A percentile compares a stretch with the other conserved stretches of the same genome.
These are phyloP conservation scores for Brassica napus DNA, from an alignment of 345 rosid species.

Conservation along the genomic window DNA sequence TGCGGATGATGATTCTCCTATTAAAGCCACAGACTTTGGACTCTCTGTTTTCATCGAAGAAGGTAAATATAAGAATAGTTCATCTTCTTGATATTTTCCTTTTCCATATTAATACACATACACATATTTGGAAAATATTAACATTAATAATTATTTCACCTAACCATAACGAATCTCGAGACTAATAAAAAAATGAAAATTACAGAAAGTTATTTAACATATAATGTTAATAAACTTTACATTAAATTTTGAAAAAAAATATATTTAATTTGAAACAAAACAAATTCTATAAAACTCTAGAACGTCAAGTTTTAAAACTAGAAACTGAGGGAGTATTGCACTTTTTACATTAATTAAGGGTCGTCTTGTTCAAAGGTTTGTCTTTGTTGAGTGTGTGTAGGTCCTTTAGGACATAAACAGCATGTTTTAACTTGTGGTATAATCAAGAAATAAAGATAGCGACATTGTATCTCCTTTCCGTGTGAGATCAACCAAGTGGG, in stretches of 20 bases:
- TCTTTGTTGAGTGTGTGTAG: slow-evolving; percentile 13
- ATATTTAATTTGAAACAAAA: no score
- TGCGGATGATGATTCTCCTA: slow-evolving; percentile 48
- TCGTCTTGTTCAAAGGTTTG: slow-evolving; percentile 10
- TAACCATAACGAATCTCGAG: no score
- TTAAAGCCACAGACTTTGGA: slow-evolving; percentile 89
- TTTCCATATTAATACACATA: background rate
- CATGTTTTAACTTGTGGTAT: slow-evolving; percentile 1
- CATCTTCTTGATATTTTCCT: background rate
- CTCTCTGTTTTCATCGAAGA: slow-evolving; percentile 87
- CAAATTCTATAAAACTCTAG: no score
- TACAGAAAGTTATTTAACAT: no score
- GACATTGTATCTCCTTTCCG: slow-evolving; percentile 22
- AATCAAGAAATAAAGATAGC: slow-evolving; percentile 20
- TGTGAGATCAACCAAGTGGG: slow-evolving; percentile 26
- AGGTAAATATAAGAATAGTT: slow-evolving; percentile 46
- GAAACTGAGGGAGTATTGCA: background rate
- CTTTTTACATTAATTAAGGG: background rate
- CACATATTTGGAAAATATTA: no score
- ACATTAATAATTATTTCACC: no score
- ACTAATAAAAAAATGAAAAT: no score
- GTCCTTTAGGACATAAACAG: slow-evolving; percentile 18
- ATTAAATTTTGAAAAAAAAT: background rate
- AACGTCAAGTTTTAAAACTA: no score
- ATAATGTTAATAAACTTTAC: no score